Percentiles rank a stretch among this genome's conserved stretches.
Conservation (phyloP, 805 yeast genomes). For the Komagataella ulmi region DNA sequence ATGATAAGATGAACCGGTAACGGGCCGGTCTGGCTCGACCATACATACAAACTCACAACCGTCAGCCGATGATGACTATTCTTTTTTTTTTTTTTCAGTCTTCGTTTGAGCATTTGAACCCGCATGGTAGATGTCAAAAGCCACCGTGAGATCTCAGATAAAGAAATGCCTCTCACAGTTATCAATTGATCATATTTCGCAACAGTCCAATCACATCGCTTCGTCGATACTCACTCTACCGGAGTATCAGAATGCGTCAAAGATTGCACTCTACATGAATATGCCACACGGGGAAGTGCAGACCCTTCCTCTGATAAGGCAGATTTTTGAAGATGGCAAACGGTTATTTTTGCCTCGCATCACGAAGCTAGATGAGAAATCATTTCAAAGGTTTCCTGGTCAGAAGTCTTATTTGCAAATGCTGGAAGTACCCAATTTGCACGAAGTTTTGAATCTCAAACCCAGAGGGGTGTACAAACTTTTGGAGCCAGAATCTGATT, state of each 20-base stretch:
- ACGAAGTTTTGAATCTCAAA: constrained; percentile 28
- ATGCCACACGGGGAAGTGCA: constrained; percentile 63
- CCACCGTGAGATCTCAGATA: constrained; percentile 2
- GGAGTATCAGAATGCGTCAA: constrained; percentile 28
- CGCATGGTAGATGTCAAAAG: constrained; percentile 1
- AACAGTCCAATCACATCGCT: constrained; percentile 8
- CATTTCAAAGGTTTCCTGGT: constrained; percentile 9
- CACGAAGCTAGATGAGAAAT: constrained; percentile 16
- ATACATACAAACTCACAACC: too few species aligned
- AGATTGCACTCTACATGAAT: constrained; percentile 59
- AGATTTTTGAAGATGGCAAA: constrained; percentile 34
- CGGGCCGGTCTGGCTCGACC: not conserved
- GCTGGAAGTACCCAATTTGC: constrained; percentile 28
- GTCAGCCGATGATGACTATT: not conserved
- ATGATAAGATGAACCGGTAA: not conserved
- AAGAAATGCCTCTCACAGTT: constrained; percentile 1
- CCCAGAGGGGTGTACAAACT: constrained; percentile 62
- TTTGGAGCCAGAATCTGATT: constrained; percentile 42
- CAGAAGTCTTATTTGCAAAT: constrained; percentile 41
- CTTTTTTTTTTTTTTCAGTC: not conserved
- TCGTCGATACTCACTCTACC: constrained; percentile 12
- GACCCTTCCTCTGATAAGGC: constrained; percentile 39
- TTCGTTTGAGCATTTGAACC: not conserved
- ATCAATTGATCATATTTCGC: not conserved
- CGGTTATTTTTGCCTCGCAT: constrained; percentile 43